These are phyloP conservation scores for Phialophora verrucosa DNA, from an alignment of 2,329 filamentous ascomycete genomes.

Conservation along the genomic window DNA sequence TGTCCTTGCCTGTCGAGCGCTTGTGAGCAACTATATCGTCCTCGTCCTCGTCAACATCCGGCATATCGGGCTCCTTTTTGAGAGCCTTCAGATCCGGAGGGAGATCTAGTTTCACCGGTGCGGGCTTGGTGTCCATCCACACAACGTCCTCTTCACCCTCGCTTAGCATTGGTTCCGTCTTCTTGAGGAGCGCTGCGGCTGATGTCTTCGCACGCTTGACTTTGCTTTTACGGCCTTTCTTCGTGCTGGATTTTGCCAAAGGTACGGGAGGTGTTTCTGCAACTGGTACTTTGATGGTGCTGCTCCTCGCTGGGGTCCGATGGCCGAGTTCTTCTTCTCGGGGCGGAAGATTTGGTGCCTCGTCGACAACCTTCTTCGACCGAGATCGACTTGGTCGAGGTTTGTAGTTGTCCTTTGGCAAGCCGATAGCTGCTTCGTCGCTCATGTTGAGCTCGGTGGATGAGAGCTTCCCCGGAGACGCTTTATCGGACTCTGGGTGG, in stretches of 20 bases:
- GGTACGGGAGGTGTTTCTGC: constrained; percentile 7
- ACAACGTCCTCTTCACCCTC: constrained; percentile 40
- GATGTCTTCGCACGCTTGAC: constrained; percentile 40
- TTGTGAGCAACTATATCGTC: constrained; percentile 5
- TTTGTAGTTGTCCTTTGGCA: constrained; percentile 39
- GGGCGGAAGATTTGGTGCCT: constrained; percentile 1
- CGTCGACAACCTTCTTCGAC: constrained; percentile 31
- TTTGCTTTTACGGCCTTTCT: constrained; percentile 37
- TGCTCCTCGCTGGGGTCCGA: constrained; percentile 13
- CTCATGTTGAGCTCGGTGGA: constrained; percentile 36
- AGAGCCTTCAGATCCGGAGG: constrained; percentile 35
- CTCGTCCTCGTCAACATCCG: constrained; percentile 8
- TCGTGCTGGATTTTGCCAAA: constrained; percentile 26
- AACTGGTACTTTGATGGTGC: constrained; percentile 1
- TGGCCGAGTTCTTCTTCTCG: constrained; percentile 4
- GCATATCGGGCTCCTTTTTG: constrained; percentile 31
- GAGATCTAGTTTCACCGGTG: constrained; percentile 37
- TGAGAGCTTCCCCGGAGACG: constrained; percentile 26
- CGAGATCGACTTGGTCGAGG: constrained; percentile 38
- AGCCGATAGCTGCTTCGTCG: constrained; percentile 38
- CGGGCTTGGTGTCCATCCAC: constrained; percentile 38
- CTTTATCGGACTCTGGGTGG: constrained; percentile 4
- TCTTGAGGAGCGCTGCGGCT: constrained; percentile 33
- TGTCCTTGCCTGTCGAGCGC: constrained; percentile 11
- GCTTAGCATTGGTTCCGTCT: constrained; percentile 33